Percentiles rank a stretch among this genome's conserved stretches.
phyloP scores from a whole-genome alignment of 768 basidiomycete genomes.

The Coprinopsis cinerea region DNA sequence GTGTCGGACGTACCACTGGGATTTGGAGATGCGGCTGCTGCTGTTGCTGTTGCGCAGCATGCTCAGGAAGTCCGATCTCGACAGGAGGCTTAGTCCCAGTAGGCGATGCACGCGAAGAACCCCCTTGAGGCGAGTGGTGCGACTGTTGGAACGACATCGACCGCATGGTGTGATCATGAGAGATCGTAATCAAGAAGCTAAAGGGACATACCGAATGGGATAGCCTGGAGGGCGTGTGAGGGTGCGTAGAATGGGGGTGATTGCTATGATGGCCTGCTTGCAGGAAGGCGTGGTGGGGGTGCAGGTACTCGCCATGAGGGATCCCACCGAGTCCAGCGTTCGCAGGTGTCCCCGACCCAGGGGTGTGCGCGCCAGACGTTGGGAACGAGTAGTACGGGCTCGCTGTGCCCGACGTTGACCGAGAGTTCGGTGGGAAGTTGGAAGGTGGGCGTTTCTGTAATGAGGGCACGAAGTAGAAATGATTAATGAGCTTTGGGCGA shows the following conservation, averaged over 20 bases:
- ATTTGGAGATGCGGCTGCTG: no score
- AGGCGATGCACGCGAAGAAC: slow-evolving; percentile 9
- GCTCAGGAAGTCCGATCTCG: slow-evolving; percentile 4
- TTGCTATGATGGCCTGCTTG: slow-evolving; percentile 19
- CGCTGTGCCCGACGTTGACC: slow-evolving; percentile 45
- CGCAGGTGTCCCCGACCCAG: slow-evolving; percentile 17
- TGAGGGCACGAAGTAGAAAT: no score
- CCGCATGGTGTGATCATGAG: no score
- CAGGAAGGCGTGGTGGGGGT: slow-evolving; percentile 19
- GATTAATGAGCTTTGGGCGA: neutral
- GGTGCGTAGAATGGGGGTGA: slow-evolving; percentile 19
- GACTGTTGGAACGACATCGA: neutral
- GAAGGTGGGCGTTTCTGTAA: slow-evolving; percentile 47
- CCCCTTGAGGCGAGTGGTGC: slow-evolving; percentile 3
- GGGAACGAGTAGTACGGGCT: slow-evolving; percentile 37
- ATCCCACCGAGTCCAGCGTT: slow-evolving; percentile 19
- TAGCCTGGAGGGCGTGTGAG: slow-evolving; percentile 31
- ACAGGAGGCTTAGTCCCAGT: slow-evolving; percentile 2
- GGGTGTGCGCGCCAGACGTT: slow-evolving; percentile 24
- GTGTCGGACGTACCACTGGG: neutral
- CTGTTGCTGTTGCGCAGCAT: no score
- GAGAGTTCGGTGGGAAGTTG: slow-evolving; percentile 29
- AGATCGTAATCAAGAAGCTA: slow-evolving; percentile 6
- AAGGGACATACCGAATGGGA: slow-evolving; percentile 27
- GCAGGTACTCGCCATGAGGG: slow-evolving; percentile 23